A percentile compares a stretch with the other conserved stretches of the same genome.
Conservation (phyloP, 1,284 basidiomycete species). For the Ganoderma leucocontextum region DNA sequence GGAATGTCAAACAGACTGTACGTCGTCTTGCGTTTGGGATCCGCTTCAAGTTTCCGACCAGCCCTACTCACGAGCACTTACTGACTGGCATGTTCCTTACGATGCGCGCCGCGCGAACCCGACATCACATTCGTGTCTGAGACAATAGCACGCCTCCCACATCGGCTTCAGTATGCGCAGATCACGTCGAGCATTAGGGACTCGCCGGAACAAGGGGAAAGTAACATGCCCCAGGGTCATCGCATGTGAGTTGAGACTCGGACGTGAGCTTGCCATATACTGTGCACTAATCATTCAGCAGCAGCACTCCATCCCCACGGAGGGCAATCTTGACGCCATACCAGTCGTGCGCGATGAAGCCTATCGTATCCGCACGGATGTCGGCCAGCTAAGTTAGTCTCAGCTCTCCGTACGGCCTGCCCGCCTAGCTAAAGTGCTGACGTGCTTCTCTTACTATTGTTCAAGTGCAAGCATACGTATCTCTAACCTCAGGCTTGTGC, state of each 20-base stretch:
- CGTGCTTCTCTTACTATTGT: conserved; percentile 1
- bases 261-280: not conserved
- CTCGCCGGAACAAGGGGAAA: not conserved
- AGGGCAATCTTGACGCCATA: not conserved
- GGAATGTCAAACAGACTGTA: not conserved
- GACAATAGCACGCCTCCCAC: not conserved
- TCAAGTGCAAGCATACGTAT: not conserved
- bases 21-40: not conserved
- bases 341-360: not conserved
- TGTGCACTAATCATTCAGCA: not conserved
- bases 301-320: not conserved
- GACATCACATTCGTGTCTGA: not conserved
- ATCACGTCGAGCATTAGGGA: not conserved
- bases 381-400: not conserved
- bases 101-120: not conserved
- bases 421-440: not conserved
- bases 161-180: not conserved
- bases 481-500: not conserved
- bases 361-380: not conserved
- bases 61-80: not conserved
- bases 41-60: not conserved
- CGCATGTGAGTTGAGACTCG: not conserved
- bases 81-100: not conserved
- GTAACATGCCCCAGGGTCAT: not conserved
- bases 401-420: not conserved